Conservation (phyloP, 1,284 basidiomycete genomes). For the Naganishia sp. region DNA sequence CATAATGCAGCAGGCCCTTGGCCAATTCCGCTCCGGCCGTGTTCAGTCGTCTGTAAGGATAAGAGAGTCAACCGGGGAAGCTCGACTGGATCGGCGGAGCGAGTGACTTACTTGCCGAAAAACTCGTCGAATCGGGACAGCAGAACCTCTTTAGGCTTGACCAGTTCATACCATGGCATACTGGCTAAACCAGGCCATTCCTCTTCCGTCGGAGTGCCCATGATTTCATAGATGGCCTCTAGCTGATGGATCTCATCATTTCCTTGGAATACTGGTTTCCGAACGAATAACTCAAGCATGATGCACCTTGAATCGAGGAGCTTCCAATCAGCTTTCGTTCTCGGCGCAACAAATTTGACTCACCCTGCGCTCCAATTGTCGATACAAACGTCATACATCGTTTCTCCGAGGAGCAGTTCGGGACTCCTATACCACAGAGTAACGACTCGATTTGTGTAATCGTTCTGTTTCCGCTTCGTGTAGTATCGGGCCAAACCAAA, state of each 20-base stretch:
- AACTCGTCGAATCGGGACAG: conserved; percentile 72
- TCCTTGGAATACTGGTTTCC: conserved; percentile 93
- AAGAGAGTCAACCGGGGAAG: background rate
- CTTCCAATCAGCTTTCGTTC: conserved; percentile 15
- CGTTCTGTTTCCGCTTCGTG: conserved; percentile 80
- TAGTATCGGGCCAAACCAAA: conserved; percentile 98
- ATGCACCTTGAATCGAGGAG: conserved; percentile 69
- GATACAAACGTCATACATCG: conserved; percentile 96
- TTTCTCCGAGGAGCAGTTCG: conserved; percentile 92
- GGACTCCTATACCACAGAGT: conserved; percentile 99
- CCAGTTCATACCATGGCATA: conserved; percentile 97
- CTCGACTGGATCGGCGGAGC: background rate
- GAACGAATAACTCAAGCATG: conserved; percentile 94
- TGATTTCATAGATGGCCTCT: conserved; percentile 82
- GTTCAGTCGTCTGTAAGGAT: conserved; percentile 16
- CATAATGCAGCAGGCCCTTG: conserved; percentile 75
- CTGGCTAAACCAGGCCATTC: conserved; percentile 80
- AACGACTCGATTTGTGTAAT: conserved; percentile 98
- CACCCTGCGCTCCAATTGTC: conserved; percentile 99
- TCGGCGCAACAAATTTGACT: conserved; percentile 41
- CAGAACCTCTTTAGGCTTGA: conserved; percentile 73
- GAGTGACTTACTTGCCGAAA: conserved; percentile 70
- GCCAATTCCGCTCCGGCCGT: conserved; percentile 82
- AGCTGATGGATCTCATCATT: conserved; percentile 97
- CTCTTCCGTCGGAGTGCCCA: conserved; percentile 83